phyloP scores from a whole-genome alignment of 2,329 filamentous ascomycete species.

The Aspergillus hortae region DNA sequence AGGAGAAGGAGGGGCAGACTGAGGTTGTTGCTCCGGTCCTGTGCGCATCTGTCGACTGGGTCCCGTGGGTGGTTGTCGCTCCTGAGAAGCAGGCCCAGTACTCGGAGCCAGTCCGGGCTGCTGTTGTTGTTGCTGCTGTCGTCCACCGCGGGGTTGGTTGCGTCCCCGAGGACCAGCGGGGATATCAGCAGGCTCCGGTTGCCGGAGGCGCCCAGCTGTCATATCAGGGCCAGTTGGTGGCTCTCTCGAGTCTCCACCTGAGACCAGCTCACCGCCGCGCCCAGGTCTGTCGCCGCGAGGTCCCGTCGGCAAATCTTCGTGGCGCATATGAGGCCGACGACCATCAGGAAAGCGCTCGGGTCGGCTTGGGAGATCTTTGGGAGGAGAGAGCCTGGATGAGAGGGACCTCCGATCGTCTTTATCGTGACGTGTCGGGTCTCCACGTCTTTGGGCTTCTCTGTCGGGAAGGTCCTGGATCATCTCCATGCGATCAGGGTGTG shows the following conservation, averaged over 20 bases:
- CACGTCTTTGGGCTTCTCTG: conserved; percentile 29
- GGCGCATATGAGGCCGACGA: conserved; percentile 31
- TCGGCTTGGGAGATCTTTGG: conserved; percentile 29
- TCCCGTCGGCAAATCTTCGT: conserved; percentile 51
- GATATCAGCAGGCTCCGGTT: conserved; percentile 40
- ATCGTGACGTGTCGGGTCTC: conserved; percentile 24
- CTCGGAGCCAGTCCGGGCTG: conserved; percentile 13
- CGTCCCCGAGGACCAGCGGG: conserved; percentile 54
- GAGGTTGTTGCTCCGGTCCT: conserved; percentile 28
- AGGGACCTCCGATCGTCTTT: conserved; percentile 32
- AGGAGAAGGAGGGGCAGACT: conserved; percentile 29
- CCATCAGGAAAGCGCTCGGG: conserved; percentile 36
- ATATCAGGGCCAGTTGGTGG: conserved; percentile 38
- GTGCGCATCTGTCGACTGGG: conserved; percentile 38
- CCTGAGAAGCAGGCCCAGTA: conserved; percentile 24
- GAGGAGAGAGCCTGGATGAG: conserved; percentile 23
- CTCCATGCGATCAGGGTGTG: conserved; percentile 32
- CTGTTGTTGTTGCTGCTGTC: conserved; percentile 24
- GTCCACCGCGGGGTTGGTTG: conserved; percentile 35
- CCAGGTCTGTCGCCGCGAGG: conserved; percentile 45
- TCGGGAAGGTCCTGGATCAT: conserved; percentile 32
- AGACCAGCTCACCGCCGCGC: conserved; percentile 16
- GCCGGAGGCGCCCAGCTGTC: conserved; percentile 46
- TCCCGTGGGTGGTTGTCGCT: conserved; percentile 44
- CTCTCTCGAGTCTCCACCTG: conserved; percentile 36